Evolutionary conservation across 2,329 filamentous ascomycete species (phyloP), one percentile per base, ranked within the genome.

Genomic region (Verticillium nonalfalfae): DNA sequence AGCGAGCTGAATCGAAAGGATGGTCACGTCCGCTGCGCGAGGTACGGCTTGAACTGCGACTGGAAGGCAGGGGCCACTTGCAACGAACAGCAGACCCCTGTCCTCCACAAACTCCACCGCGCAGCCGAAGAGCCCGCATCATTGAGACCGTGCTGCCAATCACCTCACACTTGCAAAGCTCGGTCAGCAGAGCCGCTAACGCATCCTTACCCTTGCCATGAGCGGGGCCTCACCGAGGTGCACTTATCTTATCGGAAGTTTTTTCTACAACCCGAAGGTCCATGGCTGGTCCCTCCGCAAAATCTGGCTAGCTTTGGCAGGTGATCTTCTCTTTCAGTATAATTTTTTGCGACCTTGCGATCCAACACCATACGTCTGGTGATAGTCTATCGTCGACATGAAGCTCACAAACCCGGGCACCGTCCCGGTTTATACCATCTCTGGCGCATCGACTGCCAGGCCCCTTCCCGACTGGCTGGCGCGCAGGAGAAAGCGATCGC

Each of bases 391-490:
- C n/a, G 58, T 55, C 57, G 63, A 66, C 63, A 94, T 94, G 91
- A 92, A 93, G 80, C 85, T 93, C 74, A 89, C 89, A 34, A 92
- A 92, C 69, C 87, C 91, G 66, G 91, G 91, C 65, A 84, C 89
- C 55, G 90, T 97, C 63, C 90, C 91, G 61, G 93, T 97, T 2
- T 99, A 99, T 73, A 98, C 95, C 60, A 91, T 99, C 70, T 93
- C 94, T 40, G 96, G 95, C 66, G 91, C 92, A 38, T 91, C 91
- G 39, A 94, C 91, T 18, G 90, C 92, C 7, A 86, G 94, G 33
- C 91, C 91, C 21, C 83, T 99, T 35, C 95, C 95, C 63, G 95
- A 99, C 77, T 99, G 95, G 93, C 90, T 99, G 63, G 90, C 93
- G 38, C 85, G 92, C 66, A 89, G 92, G 69, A 84, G 94, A 73